Percentiles rank a stretch among this genome's conserved stretches.
These are phyloP conservation scores for Remersonia thermophila DNA, from an alignment of 2,329 filamentous ascomycete genomes.

Conservation along the genomic window DNA sequence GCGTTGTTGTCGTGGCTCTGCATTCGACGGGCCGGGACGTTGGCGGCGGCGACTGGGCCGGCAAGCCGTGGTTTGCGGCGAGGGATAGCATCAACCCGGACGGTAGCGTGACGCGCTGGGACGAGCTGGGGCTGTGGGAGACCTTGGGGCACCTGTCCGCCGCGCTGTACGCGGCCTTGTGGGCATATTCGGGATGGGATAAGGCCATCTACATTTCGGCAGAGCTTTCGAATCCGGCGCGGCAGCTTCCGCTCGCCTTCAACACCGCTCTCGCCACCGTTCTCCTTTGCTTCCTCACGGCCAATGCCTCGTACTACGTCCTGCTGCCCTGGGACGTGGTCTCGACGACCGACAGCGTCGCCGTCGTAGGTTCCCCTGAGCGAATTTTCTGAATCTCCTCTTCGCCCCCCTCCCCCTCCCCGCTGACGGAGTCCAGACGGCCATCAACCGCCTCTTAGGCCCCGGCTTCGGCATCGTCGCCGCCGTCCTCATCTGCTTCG, in stretches of 20 bases:
- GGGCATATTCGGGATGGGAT: conserved; percentile 57
- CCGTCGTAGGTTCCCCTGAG: conserved; percentile 39
- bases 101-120: conserved; percentile 37
- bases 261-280: conserved; percentile 49
- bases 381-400: too few relatives aligned
- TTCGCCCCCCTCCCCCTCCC: too few relatives aligned
- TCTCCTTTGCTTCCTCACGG: conserved; percentile 44
- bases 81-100: conserved; percentile 38
- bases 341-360: conserved; percentile 47
- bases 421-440: too few relatives aligned
- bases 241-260: conserved; percentile 47
- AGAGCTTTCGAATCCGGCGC: conserved; percentile 37
- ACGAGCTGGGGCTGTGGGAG: conserved; percentile 39
- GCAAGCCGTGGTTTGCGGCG: conserved; percentile 42
- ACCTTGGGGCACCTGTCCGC: conserved; percentile 47
- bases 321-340: conserved; percentile 47
- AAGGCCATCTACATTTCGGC: conserved; percentile 47
- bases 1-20: conserved; percentile 32
- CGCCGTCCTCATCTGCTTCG: conserved; percentile 45
- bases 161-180: conserved; percentile 49
- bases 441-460: conserved; percentile 42
- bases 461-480: conserved; percentile 39
- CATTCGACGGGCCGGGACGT: conserved; percentile 26
- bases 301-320: conserved; percentile 51
- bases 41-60: conserved; percentile 39